Base-by-base conservation (phyloP, 2,329 filamentous ascomycete genomes). In the Talaromyces pinophilus region DNA sequence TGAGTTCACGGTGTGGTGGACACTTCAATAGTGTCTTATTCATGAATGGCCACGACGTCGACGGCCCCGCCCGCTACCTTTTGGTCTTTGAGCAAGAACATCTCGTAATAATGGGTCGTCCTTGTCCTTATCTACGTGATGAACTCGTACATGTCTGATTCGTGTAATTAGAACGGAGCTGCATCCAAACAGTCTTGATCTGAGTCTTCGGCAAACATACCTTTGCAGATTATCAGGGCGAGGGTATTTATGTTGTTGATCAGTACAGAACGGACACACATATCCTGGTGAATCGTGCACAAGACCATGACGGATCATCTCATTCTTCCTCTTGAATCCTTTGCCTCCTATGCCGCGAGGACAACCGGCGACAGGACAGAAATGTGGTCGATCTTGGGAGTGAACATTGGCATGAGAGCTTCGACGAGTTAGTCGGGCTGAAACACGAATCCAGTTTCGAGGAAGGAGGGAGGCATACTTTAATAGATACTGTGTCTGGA, bases 251-350 rank as follows among this genome's bases (percentile, higher is more conserved):
- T 97, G 94, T 76, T 97, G 93, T 70, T 93, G 86, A 73, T 97
- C 93, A 1, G 92, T 91, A 77, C 95, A 99, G 75, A 97, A 98
- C 0, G 95, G 95, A 77, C 95, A 99, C 35, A 97, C 89, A 74
- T 98, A 99, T 67, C 94, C 94, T 1, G 95, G 95, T 7, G 92
- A 96, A 70, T 93, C 90, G 74, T 99, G 95, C 3, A 98, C 95
- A 2, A 98, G 85, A 0, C 94, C 93, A 73, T 90, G 87, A n/a
- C 87, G 82, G 68, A 89, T 88, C 87, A 90, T 89, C 74, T 90
- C 87, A 69, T 90, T 90, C 73, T 89, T 89, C 38, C 87, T 82
- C 74, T 90, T 90, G 80, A 90, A 90, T 1, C 87, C 87, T 72
- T 87, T 87, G 22, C 87, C 87, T n/a, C 86, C 85, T 69, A 85